Percentiles rank a stretch among this genome's conserved stretches.
phyloP scores from a whole-genome alignment of 2,329 filamentous ascomycete species.

The Aspergillus phoenicis region DNA sequence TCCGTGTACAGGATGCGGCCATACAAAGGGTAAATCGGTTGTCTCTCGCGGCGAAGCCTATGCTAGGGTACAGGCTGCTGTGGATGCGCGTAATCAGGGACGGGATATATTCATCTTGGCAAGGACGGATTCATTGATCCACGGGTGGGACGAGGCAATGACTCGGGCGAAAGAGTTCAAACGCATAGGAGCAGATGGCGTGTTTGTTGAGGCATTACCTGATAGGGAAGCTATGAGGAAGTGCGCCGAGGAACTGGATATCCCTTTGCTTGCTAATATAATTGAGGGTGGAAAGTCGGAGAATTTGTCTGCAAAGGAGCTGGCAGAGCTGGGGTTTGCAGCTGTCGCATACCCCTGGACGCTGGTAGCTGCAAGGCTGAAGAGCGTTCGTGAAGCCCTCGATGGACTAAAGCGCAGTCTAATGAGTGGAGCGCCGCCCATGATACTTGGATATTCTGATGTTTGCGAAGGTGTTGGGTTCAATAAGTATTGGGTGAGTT shows the following conservation, averaged over 20 bases:
- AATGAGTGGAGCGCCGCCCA: conserved; percentile 45
- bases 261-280: conserved; percentile 49
- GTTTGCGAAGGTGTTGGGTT: conserved; percentile 53
- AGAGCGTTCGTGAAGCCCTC: conserved; percentile 39
- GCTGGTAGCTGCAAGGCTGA: conserved; percentile 49
- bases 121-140: conserved; percentile 45
- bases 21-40: conserved; percentile 52
- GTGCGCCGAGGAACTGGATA: conserved; percentile 40
- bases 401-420: conserved; percentile 48
- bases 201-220: conserved; percentile 52
- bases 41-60: conserved; percentile 51
- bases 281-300: conserved; percentile 49
- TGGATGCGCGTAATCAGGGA: conserved; percentile 50
- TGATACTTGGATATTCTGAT: conserved; percentile 48
- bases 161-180: conserved; percentile 45
- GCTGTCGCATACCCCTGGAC: conserved; percentile 51
- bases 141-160: conserved; percentile 50
- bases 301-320: conserved; percentile 44
- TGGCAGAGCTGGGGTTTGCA: conserved; percentile 44
- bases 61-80: conserved; percentile 50
- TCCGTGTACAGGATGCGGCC: conserved; percentile 43
- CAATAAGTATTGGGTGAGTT: conserved; percentile 45
- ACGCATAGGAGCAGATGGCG: conserved; percentile 48
- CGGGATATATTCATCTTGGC: conserved; percentile 52
- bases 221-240: conserved; percentile 48